Conservation (phyloP, 2,329 filamentous ascomycete genomes). For the Acrocalymma vagum region DNA sequence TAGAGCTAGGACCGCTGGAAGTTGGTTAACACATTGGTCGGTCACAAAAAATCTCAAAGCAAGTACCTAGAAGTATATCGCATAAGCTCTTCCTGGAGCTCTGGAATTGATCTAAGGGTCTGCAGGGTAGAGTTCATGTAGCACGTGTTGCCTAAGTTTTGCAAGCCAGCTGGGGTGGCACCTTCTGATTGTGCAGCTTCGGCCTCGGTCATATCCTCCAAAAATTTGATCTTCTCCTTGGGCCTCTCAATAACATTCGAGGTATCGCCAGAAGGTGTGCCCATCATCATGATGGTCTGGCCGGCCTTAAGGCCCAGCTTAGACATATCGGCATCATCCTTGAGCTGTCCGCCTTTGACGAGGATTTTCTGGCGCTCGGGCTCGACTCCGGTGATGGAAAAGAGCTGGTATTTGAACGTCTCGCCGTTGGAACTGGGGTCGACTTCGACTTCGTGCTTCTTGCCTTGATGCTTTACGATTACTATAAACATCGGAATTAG, state of each 20-base stretch:
- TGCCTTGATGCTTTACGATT: slow-evolving; percentile 92
- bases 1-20: slow-evolving; percentile 38
- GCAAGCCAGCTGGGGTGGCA: slow-evolving; percentile 85
- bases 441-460: slow-evolving; percentile 93
- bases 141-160: slow-evolving; percentile 96
- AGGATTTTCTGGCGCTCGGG: slow-evolving; percentile 96
- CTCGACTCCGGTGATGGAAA: slow-evolving; percentile 93
- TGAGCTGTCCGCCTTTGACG: slow-evolving; percentile 92
- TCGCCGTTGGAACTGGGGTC: slow-evolving; percentile 86
- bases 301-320: slow-evolving; percentile 85
- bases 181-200: slow-evolving; percentile 84
- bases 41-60: too few species aligned
- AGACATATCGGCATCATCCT: slow-evolving; percentile 89
- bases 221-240: slow-evolving; percentile 82
- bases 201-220: slow-evolving; percentile 97
- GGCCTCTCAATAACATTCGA: slow-evolving; percentile 71
- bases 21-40: slow-evolving; percentile 19
- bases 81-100: slow-evolving; percentile 81
- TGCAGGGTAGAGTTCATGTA: slow-evolving; percentile 99
- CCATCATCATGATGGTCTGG: slow-evolving; percentile 95
- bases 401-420: slow-evolving; percentile 94
- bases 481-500: slow-evolving; percentile 63
- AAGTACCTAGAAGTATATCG: slow-evolving; percentile 63
- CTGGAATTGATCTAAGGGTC: slow-evolving; percentile 85
- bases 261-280: slow-evolving; percentile 77